Evolutionary conservation across 148 eudicot species (phyloP), one percentile per base, ranked within the genome.

Genomic region (Silene latifolia): DNA sequence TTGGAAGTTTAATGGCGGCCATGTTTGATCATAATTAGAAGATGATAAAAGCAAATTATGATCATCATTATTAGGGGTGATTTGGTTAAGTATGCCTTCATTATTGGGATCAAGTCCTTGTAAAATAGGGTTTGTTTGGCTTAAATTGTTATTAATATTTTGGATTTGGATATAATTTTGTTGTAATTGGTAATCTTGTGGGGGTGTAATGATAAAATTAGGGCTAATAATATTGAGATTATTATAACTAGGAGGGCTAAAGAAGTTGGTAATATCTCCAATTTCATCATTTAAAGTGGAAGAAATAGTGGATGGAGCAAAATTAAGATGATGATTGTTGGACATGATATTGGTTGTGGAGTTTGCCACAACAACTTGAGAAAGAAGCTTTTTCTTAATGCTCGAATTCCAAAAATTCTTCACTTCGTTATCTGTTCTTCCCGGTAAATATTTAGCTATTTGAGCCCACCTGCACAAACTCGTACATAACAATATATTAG

Each of bases 341-440:
- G 81, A 75, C 70, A 76, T 46, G 57, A 66, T 58, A 66, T 67
- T 27, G 24, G 72, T 56, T 60, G 72, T 27, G 14, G 53, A 7
- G 2, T 46, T 21, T 18, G 61, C 2, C 19, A 72, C 17, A 51
- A 19, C 56, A n/a, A 72, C 77, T 67, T 79, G 87, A 78, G 93
- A 83, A 4, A 85, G 47, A 27, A 91, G 87, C 85, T 89, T 93
- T 73, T 88, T 93, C 83, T 91, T 93, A 58, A 93, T 89, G 82
- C 88, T 88, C 67, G 98, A 88, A 62, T 93, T 93, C 98, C 98
- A 93, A 72, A 91, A 93, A 57, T 93, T 93, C 88, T 93, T 93
- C 74, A 93, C 97, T 73, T 93, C 98, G 65, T 93, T 93, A 80
- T 93, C 98, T 6, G 97, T 91, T 85, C 98, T 87, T 76, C 98